Percentiles rank a stretch among this genome's conserved stretches.
Evolutionary conservation across 257 asterid species (phyloP).

Genomic region (Fraxinus anomala): DNA sequence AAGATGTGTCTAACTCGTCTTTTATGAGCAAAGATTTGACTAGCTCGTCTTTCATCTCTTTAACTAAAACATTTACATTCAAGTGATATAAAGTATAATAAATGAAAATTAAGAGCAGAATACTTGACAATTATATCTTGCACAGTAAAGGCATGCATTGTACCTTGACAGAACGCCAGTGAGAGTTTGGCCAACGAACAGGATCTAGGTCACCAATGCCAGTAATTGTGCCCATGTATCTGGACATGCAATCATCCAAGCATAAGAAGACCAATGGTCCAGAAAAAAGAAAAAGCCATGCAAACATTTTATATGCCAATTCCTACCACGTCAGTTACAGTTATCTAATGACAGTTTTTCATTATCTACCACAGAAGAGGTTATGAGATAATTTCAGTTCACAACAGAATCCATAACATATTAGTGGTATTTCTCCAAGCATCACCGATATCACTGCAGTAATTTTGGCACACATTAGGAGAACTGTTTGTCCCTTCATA

Average conservation of each 20-base stretch:
- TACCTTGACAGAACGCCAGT: slow-evolving; percentile 99
- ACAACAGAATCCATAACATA: not conserved
- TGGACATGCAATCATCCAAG: slow-evolving; percentile 34
- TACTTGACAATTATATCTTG: not conserved
- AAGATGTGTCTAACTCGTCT: not conserved
- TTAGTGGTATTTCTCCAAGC: not conserved
- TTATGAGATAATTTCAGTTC: not conserved
- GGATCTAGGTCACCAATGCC: slow-evolving; percentile 94
- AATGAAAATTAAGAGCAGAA: not conserved
- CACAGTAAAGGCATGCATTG: slow-evolving; percentile 9
- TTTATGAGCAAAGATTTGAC: not conserved
- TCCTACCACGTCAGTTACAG: not conserved
- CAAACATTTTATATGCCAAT: not conserved
- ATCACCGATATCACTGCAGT: not conserved
- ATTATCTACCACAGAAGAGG: not conserved
- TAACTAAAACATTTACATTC: not conserved
- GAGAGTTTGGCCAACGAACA: slow-evolving; percentile 94
- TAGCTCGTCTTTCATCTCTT: not conserved
- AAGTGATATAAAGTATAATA: not conserved
- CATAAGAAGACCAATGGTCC: slow-evolving; percentile 23
- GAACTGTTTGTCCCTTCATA: not conserved
- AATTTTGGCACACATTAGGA: not conserved
- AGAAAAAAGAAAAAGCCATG: not conserved
- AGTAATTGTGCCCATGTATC: slow-evolving; percentile 97
- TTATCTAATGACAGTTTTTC: not conserved